Conservation (phyloP, 2,329 filamentous ascomycete genomes). For the Hortaea sp. region DNA sequence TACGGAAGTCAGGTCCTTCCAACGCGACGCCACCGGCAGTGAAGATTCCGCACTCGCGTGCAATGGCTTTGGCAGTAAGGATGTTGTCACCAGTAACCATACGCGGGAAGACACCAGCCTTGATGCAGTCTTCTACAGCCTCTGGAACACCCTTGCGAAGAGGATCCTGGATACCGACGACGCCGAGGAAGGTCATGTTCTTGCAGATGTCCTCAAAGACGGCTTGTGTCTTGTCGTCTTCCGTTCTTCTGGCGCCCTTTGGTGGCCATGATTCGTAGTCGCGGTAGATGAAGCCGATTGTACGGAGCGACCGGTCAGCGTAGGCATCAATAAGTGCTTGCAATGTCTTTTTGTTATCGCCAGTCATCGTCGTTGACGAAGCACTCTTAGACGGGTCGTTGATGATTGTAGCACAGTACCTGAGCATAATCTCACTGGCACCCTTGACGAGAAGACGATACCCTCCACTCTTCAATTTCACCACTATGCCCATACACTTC, state of each 20-base stretch:
- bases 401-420: conserved; percentile 42
- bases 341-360: conserved; percentile 49
- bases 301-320: conserved; percentile 68
- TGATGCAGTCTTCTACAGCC: conserved; percentile 57
- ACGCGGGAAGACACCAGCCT: conserved; percentile 60
- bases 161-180: conserved; percentile 68
- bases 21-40: conserved; percentile 33
- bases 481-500: conserved; percentile 60
- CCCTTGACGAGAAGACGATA: conserved; percentile 49
- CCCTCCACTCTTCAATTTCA: conserved; percentile 42
- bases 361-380: conserved; percentile 42
- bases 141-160: conserved; percentile 57
- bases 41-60: conserved; percentile 60
- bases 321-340: conserved; percentile 64
- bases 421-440: conserved; percentile 41
- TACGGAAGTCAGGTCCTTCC: conserved; percentile 37
- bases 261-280: conserved; percentile 78
- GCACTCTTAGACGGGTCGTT: conserved; percentile 51
- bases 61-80: conserved; percentile 63
- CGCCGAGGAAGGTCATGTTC: conserved; percentile 62
- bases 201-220: conserved; percentile 59
- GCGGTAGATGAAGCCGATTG: conserved; percentile 72
- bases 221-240: conserved; percentile 53
- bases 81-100: conserved; percentile 69
- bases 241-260: conserved; percentile 44